Base-by-base conservation (phyloP, 345 rosid genomes). In the sweet orange (Citrus sinensis) region DNA sequence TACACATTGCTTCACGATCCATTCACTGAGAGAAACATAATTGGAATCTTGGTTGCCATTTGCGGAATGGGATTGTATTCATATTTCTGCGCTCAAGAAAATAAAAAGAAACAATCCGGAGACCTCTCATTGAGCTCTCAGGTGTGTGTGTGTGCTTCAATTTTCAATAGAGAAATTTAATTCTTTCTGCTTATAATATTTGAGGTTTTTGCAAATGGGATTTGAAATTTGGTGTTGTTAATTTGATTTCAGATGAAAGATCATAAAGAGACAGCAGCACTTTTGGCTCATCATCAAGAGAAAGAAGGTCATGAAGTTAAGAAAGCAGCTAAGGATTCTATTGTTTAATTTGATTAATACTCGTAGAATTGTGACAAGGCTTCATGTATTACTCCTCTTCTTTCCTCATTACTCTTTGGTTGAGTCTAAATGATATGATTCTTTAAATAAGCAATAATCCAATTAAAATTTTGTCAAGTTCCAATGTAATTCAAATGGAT, bases 41-140 rank as follows among this genome's bases (percentile, higher is more conserved):
- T 92, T 59, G 99, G 99, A 11, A 96, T 96, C 34, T 86, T 92
- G 0, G 80, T 96, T 37, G 99, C 99, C 24, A 88, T 96, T 29
- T 80, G 89, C 27, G 99, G 99, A 34, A 96, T 96, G 99, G 95
- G 88, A 25, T 84, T 96, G 51, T 96, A 96, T 82, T 96, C 99
- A 20, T 93, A 88, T 80, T 93, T 93, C 83, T 96, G 98, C 83
- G 78, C 91, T 62, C 91, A 87, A 64, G 99, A 95, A 75, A 84
- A 85, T 75, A 94, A 94, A 79, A 92, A 88, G 92, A 93, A 93
- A 85, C 90, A 80, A 77, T 86, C 96, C 0, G 69, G 79, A 13
- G 98, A 96, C 19, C 78, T 60, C 20, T 86, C 92, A 16, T 72
- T 84, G 55, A 71, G 67, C 17, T 85, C 94, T 80, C 93, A 91